Evolutionary conservation across 106 monocot genomes (phyloP).

Genomic region (Dendrobium huoshanense): DNA sequence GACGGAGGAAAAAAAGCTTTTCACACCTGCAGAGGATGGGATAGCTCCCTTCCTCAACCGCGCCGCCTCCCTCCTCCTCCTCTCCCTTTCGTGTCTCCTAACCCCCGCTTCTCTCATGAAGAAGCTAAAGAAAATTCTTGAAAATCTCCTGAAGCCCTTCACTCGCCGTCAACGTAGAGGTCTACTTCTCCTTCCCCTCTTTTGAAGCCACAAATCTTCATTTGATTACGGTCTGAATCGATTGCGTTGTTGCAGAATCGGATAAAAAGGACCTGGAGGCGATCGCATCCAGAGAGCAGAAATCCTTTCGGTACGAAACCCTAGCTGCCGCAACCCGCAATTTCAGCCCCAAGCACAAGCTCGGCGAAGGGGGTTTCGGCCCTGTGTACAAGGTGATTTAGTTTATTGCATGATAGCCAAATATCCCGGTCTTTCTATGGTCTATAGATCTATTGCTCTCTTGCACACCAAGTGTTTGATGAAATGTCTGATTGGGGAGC

Average conservation of each 20-base stretch:
- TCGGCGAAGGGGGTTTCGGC: conserved; percentile 85
- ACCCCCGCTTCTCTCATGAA: neutral
- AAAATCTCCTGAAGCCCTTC: neutral
- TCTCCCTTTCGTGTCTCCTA: neutral
- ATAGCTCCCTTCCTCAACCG: neutral
- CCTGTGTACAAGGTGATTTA: conserved; percentile 42
- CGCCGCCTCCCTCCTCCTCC: neutral
- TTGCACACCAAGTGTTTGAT: neutral
- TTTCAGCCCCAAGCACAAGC: conserved; percentile 42
- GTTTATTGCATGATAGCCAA: neutral
- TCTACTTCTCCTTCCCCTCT: neutral
- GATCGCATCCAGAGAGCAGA: conserved; percentile 63
- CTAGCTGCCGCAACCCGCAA: conserved; percentile 51
- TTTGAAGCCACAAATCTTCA: neutral
- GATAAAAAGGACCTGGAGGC: conserved; percentile 37
- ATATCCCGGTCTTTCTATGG: no score
- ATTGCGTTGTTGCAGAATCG: neutral
- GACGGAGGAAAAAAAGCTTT: neutral
- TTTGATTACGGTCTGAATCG: neutral
- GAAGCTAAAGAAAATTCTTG: neutral
- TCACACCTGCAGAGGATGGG: neutral
- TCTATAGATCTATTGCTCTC: no score
- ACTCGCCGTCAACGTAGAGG: neutral
- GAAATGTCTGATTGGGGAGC: neutral
- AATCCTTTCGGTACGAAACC: conserved; percentile 48